Evolutionary conservation across 2,329 filamentous ascomycete genomes (phyloP).

Genomic region (Chaetothyriales sp.): DNA sequence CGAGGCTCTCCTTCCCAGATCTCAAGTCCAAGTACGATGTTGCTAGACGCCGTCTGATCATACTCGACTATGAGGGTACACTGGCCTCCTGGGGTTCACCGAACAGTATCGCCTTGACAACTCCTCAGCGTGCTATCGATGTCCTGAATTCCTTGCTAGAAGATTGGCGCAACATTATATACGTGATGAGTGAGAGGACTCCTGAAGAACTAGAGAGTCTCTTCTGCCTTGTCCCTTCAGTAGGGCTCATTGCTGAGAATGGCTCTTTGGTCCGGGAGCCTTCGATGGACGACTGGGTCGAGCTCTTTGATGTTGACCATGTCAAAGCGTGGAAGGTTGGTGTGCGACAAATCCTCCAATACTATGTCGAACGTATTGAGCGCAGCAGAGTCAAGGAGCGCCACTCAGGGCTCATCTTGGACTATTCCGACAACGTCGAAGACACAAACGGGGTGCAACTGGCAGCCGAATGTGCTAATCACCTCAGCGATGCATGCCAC

Average conservation of each 20-base stretch:
- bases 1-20: slow-evolving; percentile 56
- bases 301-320: slow-evolving; percentile 57
- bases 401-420: slow-evolving; percentile 82
- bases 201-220: slow-evolving; percentile 77
- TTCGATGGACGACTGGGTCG: slow-evolving; percentile 49
- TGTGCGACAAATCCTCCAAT: slow-evolving; percentile 67
- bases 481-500: slow-evolving; percentile 88
- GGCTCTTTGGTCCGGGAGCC: slow-evolving; percentile 74
- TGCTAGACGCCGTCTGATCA: slow-evolving; percentile 59
- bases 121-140: slow-evolving; percentile 70
- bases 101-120: slow-evolving; percentile 69
- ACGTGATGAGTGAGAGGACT: slow-evolving; percentile 81
- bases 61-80: slow-evolving; percentile 89
- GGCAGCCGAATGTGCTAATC: slow-evolving; percentile 77
- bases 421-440: slow-evolving; percentile 72
- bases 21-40: slow-evolving; percentile 52
- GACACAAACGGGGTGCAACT: slow-evolving; percentile 58
- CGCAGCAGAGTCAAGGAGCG: slow-evolving; percentile 78
- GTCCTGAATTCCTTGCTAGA: slow-evolving; percentile 66
- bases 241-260: slow-evolving; percentile 88
- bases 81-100: slow-evolving; percentile 75
- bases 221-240: slow-evolving; percentile 65
- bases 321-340: slow-evolving; percentile 69
- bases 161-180: slow-evolving; percentile 71
- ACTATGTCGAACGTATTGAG: slow-evolving; percentile 80